Evolutionary conservation across 2,329 filamentous ascomycete genomes (phyloP).

Genomic region (Claviceps lovelessii): DNA sequence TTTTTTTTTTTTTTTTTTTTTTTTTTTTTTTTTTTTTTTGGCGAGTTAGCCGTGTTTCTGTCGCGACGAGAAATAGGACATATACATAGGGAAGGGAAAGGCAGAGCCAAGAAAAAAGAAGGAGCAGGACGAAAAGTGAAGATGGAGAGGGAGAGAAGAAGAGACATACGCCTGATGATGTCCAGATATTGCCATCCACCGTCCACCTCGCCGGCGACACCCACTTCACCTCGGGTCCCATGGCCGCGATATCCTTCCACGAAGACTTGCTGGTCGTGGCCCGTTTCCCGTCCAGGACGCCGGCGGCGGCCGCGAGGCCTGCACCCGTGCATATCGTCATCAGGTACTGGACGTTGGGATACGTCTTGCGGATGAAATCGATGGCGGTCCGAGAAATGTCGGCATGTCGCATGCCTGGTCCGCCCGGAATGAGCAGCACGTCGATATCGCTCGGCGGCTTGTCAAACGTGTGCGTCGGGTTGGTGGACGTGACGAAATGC

Average conservation of each 20-base stretch:
- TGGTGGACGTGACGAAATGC: slow-evolving; percentile 18
- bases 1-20: no score
- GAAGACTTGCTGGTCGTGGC: slow-evolving; percentile 53
- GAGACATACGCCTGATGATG: slow-evolving; percentile 36
- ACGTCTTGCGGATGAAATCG: slow-evolving; percentile 24
- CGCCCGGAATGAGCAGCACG: slow-evolving; percentile 50
- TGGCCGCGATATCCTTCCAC: slow-evolving; percentile 31
- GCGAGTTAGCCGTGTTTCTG: neutral
- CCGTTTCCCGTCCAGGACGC: slow-evolving; percentile 41
- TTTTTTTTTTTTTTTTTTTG: no score
- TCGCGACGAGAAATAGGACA: no score
- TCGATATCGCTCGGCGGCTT: slow-evolving; percentile 30
- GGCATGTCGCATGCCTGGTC: slow-evolving; percentile 28
- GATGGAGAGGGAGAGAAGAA: slow-evolving; percentile 6
- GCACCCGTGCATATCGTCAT: slow-evolving; percentile 54
- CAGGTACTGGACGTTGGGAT: slow-evolving; percentile 37
- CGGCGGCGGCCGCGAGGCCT: slow-evolving; percentile 39
- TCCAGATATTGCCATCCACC: slow-evolving; percentile 50
- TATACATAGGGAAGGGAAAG: neutral
- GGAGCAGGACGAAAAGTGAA: neutral
- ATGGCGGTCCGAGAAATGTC: slow-evolving; percentile 21
- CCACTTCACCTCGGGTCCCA: slow-evolving; percentile 41
- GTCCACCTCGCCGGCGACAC: slow-evolving; percentile 48
- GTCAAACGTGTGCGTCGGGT: slow-evolving; percentile 36
- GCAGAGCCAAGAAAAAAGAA: neutral